These are phyloP conservation scores for Simplicillium sp. DNA, from an alignment of 2,329 filamentous ascomycete genomes.

Conservation along the genomic window DNA sequence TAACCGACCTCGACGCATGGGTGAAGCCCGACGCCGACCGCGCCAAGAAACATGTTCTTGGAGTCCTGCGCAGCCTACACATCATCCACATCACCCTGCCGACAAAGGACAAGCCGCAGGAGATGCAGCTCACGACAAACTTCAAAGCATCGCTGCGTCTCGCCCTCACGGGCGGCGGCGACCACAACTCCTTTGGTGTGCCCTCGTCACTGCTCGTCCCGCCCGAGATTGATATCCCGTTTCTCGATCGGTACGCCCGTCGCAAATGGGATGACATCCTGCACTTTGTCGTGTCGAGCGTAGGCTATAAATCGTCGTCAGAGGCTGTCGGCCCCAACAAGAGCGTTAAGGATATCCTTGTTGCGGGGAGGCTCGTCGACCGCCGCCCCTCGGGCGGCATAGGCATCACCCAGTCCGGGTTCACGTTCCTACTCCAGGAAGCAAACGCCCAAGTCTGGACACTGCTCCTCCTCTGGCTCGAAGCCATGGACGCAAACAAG, in stretches of 20 bases:
- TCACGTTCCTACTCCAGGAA: constrained; percentile 89
- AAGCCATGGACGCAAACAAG: constrained; percentile 56
- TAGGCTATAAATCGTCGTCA: constrained; percentile 41
- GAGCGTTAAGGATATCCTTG: constrained; percentile 76
- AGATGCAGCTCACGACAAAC: constrained; percentile 68
- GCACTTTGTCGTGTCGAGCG: constrained; percentile 84
- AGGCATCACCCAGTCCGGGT: constrained; percentile 84
- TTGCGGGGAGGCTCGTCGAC: constrained; percentile 73
- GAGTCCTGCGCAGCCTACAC: constrained; percentile 75
- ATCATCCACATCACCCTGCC: constrained; percentile 62
- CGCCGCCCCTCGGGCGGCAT: constrained; percentile 52
- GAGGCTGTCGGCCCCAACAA: constrained; percentile 50
- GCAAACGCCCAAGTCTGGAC: constrained; percentile 97
- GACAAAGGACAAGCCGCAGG: constrained; percentile 54
- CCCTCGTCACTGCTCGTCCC: constrained; percentile 58
- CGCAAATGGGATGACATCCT: constrained; percentile 93
- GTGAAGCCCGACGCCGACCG: constrained; percentile 47
- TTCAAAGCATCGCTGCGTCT: constrained; percentile 78
- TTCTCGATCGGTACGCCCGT: constrained; percentile 77
- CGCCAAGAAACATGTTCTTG: constrained; percentile 67
- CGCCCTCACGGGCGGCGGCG: constrained; percentile 78
- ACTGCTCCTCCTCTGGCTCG: constrained; percentile 83
- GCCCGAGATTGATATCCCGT: constrained; percentile 55
- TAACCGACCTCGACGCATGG: constrained; percentile 79
- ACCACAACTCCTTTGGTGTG: constrained; percentile 84